Conservation (phyloP, 768 basidiomycete genomes). For the Leccinum imitatum region DNA sequence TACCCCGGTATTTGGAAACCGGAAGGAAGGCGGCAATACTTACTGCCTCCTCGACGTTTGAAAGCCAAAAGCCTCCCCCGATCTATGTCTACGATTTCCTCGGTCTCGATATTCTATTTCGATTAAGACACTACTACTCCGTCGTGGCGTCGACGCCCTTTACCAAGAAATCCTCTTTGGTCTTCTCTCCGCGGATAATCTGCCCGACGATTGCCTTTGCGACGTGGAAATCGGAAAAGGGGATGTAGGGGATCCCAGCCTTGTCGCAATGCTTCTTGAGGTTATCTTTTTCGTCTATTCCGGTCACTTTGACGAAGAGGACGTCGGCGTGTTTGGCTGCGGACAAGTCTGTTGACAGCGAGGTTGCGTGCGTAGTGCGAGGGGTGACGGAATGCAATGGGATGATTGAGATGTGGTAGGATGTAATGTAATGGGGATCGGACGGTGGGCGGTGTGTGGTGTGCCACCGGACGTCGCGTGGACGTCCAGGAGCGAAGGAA, state of each 20-base stretch:
- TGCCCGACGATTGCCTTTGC: slow-evolving; percentile 59
- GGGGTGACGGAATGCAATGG: neutral
- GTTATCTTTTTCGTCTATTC: slow-evolving; percentile 74
- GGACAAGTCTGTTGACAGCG: slow-evolving; percentile 66
- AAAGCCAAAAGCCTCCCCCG: neutral
- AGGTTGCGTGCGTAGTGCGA: neutral
- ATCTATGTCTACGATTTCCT: neutral
- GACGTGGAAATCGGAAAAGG: slow-evolving; percentile 70
- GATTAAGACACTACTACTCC: neutral
- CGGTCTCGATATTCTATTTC: neutral
- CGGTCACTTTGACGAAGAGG: slow-evolving; percentile 88
- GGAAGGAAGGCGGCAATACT: neutral
- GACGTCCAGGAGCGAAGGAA: neutral
- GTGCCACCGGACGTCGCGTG: neutral
- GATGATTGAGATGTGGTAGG: neutral
- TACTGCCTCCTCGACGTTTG: neutral
- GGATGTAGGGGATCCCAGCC: slow-evolving; percentile 75
- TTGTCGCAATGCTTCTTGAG: slow-evolving; percentile 78
- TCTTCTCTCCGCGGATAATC: slow-evolving; percentile 67
- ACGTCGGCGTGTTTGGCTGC: slow-evolving; percentile 91
- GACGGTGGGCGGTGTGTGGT: neutral
- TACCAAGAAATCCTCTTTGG: slow-evolving; percentile 23
- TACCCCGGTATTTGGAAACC: neutral
- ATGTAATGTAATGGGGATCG: neutral
- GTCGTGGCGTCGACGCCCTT: neutral